Base-by-base conservation (phyloP, 495 filamentous ascomycete species). In the Penicillium canescens region DNA sequence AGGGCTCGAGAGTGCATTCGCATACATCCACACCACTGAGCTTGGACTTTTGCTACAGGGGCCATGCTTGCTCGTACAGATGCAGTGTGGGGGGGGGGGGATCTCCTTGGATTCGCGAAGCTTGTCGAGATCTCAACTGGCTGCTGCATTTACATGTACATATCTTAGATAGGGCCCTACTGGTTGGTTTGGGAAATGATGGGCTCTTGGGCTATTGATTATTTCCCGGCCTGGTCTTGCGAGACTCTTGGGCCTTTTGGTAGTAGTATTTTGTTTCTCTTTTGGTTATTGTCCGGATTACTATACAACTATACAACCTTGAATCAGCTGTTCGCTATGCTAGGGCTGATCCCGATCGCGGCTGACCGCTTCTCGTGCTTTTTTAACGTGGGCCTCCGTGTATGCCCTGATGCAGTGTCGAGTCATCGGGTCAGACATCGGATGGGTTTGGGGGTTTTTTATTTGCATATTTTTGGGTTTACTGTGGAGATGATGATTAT, bases 291-390 rank as follows among this genome's bases (percentile, higher is more conserved):
- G 23, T 43, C 49, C 21, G 31, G 28, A 35, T 42, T 36, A 14
- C 28, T 31, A 31, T 31, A 31, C 28, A 8, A 9, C 9, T 7
- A 31, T 31, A 31, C 28, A 31, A 7, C 28, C 6, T 5, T 6
- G 6, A 31, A 7, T 31, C 28, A 31, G 28, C 28, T 31, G 28
- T 37, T 18, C 18, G n/a, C 31, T 20, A 23, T 16, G 21, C 42
- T 46, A 44, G 50, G 39, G 40, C 47, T 54, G 52, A 59, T 67
- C 52, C 7, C 35, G 45, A 53, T 61, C 45, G 45, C 38, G 55
- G 54, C 61, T 67, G 63, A 67, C 63, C 63, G 63, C 63, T 67
- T 34, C 52, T 67, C 56, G 47, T 52, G 41, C 38, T 42, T 28
- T 34, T 36, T 47, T 16, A 50, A 37, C 14, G 44, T 51, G 48